Conservation (phyloP, 2,329 filamentous ascomycete species). For the Ceratocystis huliohia region DNA sequence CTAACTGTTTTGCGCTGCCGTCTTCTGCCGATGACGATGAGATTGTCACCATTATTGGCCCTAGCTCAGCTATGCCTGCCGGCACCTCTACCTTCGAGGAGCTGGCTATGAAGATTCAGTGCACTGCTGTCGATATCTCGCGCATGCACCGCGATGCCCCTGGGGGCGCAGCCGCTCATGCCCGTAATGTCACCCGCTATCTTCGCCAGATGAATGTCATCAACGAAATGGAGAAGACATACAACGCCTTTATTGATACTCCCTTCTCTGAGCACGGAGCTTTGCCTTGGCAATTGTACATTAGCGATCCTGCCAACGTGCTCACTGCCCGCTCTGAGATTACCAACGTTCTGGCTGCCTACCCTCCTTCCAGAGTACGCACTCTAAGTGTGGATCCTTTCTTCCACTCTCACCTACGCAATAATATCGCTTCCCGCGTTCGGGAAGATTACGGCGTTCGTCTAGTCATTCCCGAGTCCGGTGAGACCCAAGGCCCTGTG, state of each 20-base stretch:
- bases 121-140: conserved; percentile 69
- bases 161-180: conserved; percentile 62
- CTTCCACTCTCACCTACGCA: conserved; percentile 60
- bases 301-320: conserved; percentile 70
- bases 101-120: conserved; percentile 75
- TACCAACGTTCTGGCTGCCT: conserved; percentile 56
- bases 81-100: conserved; percentile 79
- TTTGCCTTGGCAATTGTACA: conserved; percentile 78
- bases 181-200: conserved; percentile 77
- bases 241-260: conserved; percentile 79
- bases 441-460: conserved; percentile 60
- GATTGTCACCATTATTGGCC: conserved; percentile 73
- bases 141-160: conserved; percentile 65
- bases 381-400: conserved; percentile 61
- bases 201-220: conserved; percentile 71
- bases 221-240: conserved; percentile 63
- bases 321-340: conserved; percentile 65
- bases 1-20: conserved; percentile 77
- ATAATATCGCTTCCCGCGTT: conserved; percentile 49
- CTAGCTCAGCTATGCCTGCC: conserved; percentile 55
- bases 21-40: conserved; percentile 69
- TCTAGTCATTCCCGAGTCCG: conserved; percentile 54
- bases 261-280: conserved; percentile 56
- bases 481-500: conserved; percentile 47
- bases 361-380: conserved; percentile 59